A percentile compares a stretch with the other conserved stretches of the same genome.
Conservation (phyloP, 2,329 filamentous ascomycete genomes). For the Apiospora saccharicola region DNA sequence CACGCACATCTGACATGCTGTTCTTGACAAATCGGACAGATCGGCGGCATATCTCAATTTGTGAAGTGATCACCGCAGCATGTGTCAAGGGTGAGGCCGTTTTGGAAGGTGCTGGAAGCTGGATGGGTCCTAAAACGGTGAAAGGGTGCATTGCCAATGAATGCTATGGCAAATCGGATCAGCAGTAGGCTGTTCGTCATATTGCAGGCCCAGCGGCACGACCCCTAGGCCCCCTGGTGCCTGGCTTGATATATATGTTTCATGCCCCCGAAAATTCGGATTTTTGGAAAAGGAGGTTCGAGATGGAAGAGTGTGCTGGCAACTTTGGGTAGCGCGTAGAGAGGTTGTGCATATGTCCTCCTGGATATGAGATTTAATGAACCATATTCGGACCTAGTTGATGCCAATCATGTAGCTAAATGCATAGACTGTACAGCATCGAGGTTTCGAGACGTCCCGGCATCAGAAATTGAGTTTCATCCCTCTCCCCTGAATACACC, state of each 20-base stretch:
- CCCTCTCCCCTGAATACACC: background rate
- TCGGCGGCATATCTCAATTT: background rate
- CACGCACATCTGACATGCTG: background rate
- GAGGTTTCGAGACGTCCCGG: background rate
- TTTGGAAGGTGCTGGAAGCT: background rate
- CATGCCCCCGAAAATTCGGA: background rate
- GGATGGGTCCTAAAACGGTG: background rate
- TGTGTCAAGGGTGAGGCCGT: background rate
- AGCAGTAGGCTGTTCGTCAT: background rate
- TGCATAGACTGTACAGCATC: conserved; percentile 1
- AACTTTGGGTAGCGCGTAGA: background rate
- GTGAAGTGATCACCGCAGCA: background rate
- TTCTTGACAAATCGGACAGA: too few species aligned
- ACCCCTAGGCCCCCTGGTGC: background rate
- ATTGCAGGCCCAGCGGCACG: background rate
- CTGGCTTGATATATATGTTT: background rate
- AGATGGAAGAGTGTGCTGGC: background rate
- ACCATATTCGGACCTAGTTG: background rate
- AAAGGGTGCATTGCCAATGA: background rate
- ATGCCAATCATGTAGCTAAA: background rate
- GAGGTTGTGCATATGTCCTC: background rate
- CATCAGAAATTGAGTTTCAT: background rate
- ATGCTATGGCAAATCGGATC: background rate
- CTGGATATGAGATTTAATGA: background rate
- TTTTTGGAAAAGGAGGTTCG: background rate